Base-by-base conservation (phyloP, 2,329 filamentous ascomycete genomes). In the Didymella lethalis region DNA sequence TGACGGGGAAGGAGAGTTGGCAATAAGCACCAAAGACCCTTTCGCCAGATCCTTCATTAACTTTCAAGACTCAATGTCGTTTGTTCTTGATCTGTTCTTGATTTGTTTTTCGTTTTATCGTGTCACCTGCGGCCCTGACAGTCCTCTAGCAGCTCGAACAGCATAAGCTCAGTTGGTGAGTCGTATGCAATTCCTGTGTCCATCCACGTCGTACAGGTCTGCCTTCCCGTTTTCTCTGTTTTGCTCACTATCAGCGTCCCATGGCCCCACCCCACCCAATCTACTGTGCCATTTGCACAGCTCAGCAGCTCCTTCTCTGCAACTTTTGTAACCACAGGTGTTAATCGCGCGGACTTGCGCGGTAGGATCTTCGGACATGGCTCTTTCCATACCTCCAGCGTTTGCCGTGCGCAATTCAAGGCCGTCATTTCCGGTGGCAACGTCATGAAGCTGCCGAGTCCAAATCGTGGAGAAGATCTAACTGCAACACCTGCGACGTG, bases 361-460 rank as follows among this genome's bases (percentile, higher is more conserved):
- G 56, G 56, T 11, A 59, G 14, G 1, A 54, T 26, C 23, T 36
- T 49, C 2, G 56, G 56, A 25, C 50, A 34, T 4, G 57, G 43
- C 36, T 60, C 53, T 25, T 60, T 64, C 51, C 60, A 59, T 0
- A 66, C 54, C n/a, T 66, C 62, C 44, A 44, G 52, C 4, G 54
- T 52, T n/a, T 64, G 18, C 5, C 16, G 41, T 38, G 36, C 45
- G n/a, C 45, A 54, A 2, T 26, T 32, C 47, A 54, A 25, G 5
- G 7, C 10, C 41, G n/a, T 38, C 2, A 14, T 45, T 8, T 44
- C 46, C 18, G 20, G 32, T 38, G 16, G 3, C 4, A 46, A 26
- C 14, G 54, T 58, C 52, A 69, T n/a, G 23, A 64, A 60, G 18
- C 57, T 48, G 1, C 53, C 55, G 14, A 70, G 36, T 3, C 69